Conservation (phyloP, 139 green algal genomes). For the Spirogloea muscicola region DNA sequence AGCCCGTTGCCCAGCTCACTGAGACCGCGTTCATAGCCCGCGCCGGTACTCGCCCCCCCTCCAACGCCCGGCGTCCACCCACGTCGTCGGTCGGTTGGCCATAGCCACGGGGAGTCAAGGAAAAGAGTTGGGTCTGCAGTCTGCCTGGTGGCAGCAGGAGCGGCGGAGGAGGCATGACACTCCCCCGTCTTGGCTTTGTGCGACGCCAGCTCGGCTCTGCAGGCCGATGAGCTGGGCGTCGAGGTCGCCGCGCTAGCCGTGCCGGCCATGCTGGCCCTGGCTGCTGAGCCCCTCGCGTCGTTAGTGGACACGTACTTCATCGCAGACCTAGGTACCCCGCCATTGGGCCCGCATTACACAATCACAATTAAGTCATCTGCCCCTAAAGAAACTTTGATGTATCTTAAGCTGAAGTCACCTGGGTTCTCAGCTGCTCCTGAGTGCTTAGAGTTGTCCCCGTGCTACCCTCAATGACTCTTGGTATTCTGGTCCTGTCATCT, state of each 20-base stretch:
- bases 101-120: too few relatives aligned
- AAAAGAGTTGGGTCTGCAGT: too few relatives aligned
- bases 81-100: too few relatives aligned
- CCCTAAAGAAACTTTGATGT: too few relatives aligned
- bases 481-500: too few relatives aligned
- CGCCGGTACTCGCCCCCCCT: constrained; percentile 25
- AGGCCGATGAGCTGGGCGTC: constrained; percentile 15
- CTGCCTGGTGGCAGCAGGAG: background rate
- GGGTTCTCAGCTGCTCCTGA: too few relatives aligned
- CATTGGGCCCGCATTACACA: too few relatives aligned
- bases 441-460: too few relatives aligned
- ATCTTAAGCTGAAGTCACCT: too few relatives aligned
- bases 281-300: constrained; percentile 47
- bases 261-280: constrained; percentile 43
- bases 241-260: constrained; percentile 35
- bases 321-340: constrained; percentile 43
- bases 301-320: constrained; percentile 48
- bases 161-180: background rate
- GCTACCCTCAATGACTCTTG: too few relatives aligned
- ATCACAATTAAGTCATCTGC: too few relatives aligned
- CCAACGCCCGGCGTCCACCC: too few relatives aligned
- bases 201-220: constrained; percentile 10
- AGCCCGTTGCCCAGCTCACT: constrained; percentile 28
- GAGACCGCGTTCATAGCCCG: constrained; percentile 37
- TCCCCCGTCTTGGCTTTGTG: background rate